Base-by-base conservation (phyloP, 768 basidiomycete genomes). In the Chiua virens region DNA sequence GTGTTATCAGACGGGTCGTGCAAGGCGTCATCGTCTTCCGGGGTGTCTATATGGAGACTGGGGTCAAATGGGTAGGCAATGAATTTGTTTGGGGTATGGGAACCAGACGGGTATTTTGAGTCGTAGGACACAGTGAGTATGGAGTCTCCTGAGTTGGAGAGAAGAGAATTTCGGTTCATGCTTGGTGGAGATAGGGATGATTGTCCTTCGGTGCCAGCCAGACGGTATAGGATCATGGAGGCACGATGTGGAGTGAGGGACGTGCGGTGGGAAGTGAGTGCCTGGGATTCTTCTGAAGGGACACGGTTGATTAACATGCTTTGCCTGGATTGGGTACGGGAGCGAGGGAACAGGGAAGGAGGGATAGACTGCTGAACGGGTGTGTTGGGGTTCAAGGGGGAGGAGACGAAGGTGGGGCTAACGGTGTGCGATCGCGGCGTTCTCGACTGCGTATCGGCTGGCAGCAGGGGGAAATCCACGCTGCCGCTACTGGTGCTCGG, bases 41-140 rank as follows among this genome's bases (percentile, higher is more conserved):
- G 71, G 0, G 74, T 78, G n/a, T 76, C 75, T 52, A 76, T 67
- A 59, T 89, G 87, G 17, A 72, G 34, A 4, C 71, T 73, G 0
- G 87, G 88, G 59, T 89, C 86, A 61, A 86, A 89, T 13, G 76
- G 85, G 60, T 88, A 90, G 2, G 88, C 79, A 0, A 89, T 71
- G 27, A 89, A 71, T n/a, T 68, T 63, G 17, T 64, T 66, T 15
- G 57, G 53, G 45, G 55, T 59, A 54, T 68, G 45, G 6, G 57
- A 40, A 37, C 73, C 73, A 8, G 66, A 69, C 8, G 87, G 87
- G 62, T 87, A 90, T 64, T 89, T 89, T 10, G 83, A 85, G 61
- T 80, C 79, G 25, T 74, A 75, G 10, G 77, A 75, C 39, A 78
- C 64, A 0, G 78, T 75, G 55, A 76, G 72, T 25, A 72, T 57